Conservation (phyloP, 371 early-diverging fungal genomes). For the Lichtheimia hyalospora region DNA sequence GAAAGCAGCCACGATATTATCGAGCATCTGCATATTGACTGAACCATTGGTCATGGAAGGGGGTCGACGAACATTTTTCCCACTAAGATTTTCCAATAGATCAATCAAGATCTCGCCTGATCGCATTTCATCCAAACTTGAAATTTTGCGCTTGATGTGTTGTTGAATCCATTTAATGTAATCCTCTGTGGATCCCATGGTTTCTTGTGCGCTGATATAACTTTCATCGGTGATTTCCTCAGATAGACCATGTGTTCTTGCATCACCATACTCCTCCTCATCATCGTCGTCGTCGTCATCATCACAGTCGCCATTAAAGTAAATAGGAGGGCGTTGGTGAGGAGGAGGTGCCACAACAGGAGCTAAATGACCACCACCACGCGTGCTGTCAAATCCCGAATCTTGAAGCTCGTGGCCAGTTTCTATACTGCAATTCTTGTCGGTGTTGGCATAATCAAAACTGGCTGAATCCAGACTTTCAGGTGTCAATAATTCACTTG, state of each 20-base stretch:
- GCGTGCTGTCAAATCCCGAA: slow-evolving; percentile 14
- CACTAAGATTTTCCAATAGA: slow-evolving; percentile 47
- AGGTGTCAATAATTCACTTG: background rate
- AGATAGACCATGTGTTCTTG: slow-evolving; percentile 11
- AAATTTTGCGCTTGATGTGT: slow-evolving; percentile 21
- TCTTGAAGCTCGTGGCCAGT: slow-evolving; percentile 10
- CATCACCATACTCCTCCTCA: slow-evolving; percentile 31
- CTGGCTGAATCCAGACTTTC: background rate
- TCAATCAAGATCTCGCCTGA: slow-evolving; percentile 50
- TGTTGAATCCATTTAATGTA: slow-evolving; percentile 60
- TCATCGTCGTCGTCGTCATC: slow-evolving; percentile 40
- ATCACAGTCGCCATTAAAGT: slow-evolving; percentile 1
- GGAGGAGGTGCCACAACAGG: slow-evolving; percentile 2
- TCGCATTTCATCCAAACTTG: slow-evolving; percentile 34
- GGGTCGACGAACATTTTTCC: slow-evolving; percentile 37
- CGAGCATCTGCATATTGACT: slow-evolving; percentile 33
- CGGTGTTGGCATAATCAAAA: too few species aligned
- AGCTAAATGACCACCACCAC: too few species aligned
- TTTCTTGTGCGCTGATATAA: background rate
- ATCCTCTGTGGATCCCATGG: slow-evolving; percentile 17
- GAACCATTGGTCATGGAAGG: slow-evolving; percentile 8
- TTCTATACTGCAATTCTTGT: background rate
- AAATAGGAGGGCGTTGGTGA: background rate
- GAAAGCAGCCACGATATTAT: slow-evolving; percentile 54
- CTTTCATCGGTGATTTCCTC: slow-evolving; percentile 13